phyloP scores from a whole-genome alignment of 2,329 filamentous ascomycete genomes.

The Colletotrichum godetiae region DNA sequence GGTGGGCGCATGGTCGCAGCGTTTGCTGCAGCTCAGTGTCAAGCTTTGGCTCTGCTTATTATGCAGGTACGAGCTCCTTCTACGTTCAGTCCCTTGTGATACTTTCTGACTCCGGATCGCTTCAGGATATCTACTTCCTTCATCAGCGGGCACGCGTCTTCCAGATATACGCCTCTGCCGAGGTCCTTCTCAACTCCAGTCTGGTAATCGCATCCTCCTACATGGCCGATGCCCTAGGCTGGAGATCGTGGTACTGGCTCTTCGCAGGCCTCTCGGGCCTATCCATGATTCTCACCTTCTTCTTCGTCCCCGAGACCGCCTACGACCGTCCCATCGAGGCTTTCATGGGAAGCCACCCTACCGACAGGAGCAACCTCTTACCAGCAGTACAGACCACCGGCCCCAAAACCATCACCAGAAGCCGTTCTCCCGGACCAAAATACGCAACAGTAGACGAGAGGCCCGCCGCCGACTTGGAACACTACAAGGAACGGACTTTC shows the following conservation, averaged over 20 bases:
- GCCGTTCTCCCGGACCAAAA: background rate
- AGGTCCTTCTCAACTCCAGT: conserved; percentile 21
- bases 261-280: conserved; percentile 20
- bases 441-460: conserved; percentile 1
- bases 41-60: conserved; percentile 23
- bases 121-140: conserved; percentile 27
- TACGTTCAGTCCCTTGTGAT: no score
- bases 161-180: conserved; percentile 23
- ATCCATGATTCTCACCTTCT: conserved; percentile 21
- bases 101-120: background rate
- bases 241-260: conserved; percentile 30
- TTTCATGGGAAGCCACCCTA: conserved; percentile 19
- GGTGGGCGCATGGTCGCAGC: conserved; percentile 22
- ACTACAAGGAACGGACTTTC: conserved; percentile 14
- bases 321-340: conserved; percentile 22
- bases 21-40: conserved; percentile 19
- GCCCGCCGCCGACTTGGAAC: background rate
- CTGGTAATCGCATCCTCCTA: conserved; percentile 21
- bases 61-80: conserved; percentile 1
- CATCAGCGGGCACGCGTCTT: conserved; percentile 26
- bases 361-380: conserved; percentile 8
- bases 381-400: background rate
- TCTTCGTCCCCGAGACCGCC: conserved; percentile 32
- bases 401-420: background rate
- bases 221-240: conserved; percentile 20